These are phyloP conservation scores for Imleria badia DNA, from an alignment of 768 basidiomycete species.

Conservation along the genomic window DNA sequence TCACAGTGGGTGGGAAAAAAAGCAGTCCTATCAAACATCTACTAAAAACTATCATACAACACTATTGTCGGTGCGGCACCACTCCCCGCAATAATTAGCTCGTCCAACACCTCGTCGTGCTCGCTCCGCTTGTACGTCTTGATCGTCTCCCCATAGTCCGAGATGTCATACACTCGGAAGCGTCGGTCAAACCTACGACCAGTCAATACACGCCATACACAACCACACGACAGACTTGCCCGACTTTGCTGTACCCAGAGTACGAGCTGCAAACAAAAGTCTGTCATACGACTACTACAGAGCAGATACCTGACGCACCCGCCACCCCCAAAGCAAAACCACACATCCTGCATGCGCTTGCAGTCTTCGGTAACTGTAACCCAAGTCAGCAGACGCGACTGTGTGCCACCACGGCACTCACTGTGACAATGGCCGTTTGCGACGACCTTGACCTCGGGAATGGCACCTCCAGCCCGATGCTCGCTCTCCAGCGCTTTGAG, in stretches of 20 bases:
- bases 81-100: slow-evolving; percentile 57
- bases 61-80: slow-evolving; percentile 39
- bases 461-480: slow-evolving; percentile 45
- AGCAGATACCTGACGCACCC: slow-evolving; percentile 46
- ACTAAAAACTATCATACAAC: no score
- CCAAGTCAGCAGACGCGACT: slow-evolving; percentile 13
- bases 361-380: slow-evolving; percentile 82
- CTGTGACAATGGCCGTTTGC: slow-evolving; percentile 91
- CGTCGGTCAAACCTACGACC: slow-evolving; percentile 77
- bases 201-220: not conserved
- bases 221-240: slow-evolving; percentile 41
- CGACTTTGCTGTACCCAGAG: slow-evolving; percentile 77
- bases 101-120: slow-evolving; percentile 63
- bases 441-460: slow-evolving; percentile 81
- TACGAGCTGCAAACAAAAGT: slow-evolving; percentile 55
- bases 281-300: not conserved
- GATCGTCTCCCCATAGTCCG: slow-evolving; percentile 90
- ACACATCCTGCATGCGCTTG: slow-evolving; percentile 78
- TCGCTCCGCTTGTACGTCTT: slow-evolving; percentile 83
- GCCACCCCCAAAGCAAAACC: slow-evolving; percentile 90
- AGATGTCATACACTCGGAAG: slow-evolving; percentile 85
- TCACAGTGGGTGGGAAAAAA: slow-evolving; percentile 18
- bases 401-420: slow-evolving; percentile 32
- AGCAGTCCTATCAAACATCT: no score
- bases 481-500: slow-evolving; percentile 71